phyloP scores from a whole-genome alignment of 768 basidiomycete genomes.

The Chalciporus sphaerocephalus region DNA sequence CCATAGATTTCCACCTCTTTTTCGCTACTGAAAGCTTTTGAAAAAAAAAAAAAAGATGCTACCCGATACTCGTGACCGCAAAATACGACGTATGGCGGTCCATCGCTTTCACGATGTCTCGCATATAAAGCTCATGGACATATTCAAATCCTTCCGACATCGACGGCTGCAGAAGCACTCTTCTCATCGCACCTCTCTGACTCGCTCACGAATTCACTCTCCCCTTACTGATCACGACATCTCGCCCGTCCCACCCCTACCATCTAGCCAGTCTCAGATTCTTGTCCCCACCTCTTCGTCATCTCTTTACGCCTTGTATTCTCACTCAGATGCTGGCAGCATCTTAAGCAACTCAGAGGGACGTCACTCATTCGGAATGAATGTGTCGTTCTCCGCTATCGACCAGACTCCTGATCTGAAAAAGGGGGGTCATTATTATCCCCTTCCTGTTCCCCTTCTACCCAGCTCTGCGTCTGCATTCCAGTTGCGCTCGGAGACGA shows the following conservation, averaged over 20 bases:
- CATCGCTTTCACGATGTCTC: slow-evolving; percentile 18
- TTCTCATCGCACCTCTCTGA: slow-evolving; percentile 4
- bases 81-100: slow-evolving; percentile 1
- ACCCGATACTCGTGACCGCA: slow-evolving; percentile 7
- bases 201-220: slow-evolving; percentile 4
- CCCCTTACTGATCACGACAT: slow-evolving; percentile 4
- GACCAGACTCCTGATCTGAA: background rate
- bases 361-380: slow-evolving; percentile 14
- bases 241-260: slow-evolving; percentile 3
- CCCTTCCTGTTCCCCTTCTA: background rate
- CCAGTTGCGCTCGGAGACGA: slow-evolving; percentile 17
- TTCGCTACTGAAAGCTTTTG: slow-evolving; percentile 7
- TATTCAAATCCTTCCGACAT: slow-evolving; percentile 22
- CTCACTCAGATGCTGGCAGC: slow-evolving; percentile 4
- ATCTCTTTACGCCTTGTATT: background rate
- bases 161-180: slow-evolving; percentile 5
- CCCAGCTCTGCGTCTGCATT: slow-evolving; percentile 18
- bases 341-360: slow-evolving; percentile 9
- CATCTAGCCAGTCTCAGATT: background rate
- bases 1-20: slow-evolving; percentile 4
- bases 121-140: slow-evolving; percentile 14
- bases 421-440: background rate
- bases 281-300: background rate
- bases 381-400: background rate
- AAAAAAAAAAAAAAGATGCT: slow-evolving; percentile 14